Base-by-base conservation (phyloP, 2,329 filamentous ascomycete genomes). In the Cytospora leucostoma region DNA sequence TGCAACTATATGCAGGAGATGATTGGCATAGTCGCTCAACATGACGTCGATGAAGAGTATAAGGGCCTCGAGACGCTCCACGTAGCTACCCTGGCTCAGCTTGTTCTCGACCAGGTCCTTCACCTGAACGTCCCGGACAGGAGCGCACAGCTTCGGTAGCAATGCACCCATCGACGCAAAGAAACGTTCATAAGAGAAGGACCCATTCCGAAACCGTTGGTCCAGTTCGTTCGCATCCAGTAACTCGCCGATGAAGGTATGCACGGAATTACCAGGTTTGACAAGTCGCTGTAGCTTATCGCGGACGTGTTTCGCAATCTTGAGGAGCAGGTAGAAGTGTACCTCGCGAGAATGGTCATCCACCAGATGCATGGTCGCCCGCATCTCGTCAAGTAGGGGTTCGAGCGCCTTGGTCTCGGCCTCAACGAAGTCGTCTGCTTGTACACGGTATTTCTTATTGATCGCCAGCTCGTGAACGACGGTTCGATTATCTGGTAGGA, bases 11-110 rank as follows among this genome's bases (percentile, higher is more conserved):
- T 88, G 86, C 56, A 95, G 79, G 69, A 93, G 81, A 71, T 92
- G 94, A 72, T 95, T 95, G 65, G 90, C 88, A 71, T 93, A 93
- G 70, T 95, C 91, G 64, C 92, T 86, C 32, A 90, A 85, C 77
- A 94, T 88, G 40, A 89, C 78, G 70, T 95, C 89, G 62, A 93
- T 90, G 68, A 92, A 89, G 35, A 87, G 84, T 60, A 92, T 84
- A 2, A 95, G 80, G 15, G 88, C 88, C 76, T 92, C 88, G 1
- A 94, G 82, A 66, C 91, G 88, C 71, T 91, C 88, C 17, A 93
- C 89, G 70, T 93, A 85, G 71, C 88, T 83, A 4, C 87, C 85
- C 27, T 82, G 78, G 54, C 76, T 75, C 10, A 88, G 77, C 67
- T 86, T 84, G 65, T 88, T 85, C 56, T 89, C 84, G 1, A 87